These are phyloP conservation scores for Beauveria sp. DNA, from an alignment of 2,329 filamentous ascomycete genomes.

Conservation along the genomic window DNA sequence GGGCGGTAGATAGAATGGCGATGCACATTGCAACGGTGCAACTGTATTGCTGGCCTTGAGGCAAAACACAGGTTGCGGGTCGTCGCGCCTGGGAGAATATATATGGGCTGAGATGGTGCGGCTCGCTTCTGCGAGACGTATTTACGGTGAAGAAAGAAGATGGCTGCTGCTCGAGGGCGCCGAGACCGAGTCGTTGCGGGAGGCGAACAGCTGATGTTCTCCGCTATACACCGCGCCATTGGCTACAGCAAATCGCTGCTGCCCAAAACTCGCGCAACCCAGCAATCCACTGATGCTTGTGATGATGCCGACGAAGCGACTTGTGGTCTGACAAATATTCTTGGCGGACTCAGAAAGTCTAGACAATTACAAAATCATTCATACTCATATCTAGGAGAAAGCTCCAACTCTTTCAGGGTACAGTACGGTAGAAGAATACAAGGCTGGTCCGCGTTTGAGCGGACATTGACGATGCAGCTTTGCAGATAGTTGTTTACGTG, in stretches of 20 bases:
- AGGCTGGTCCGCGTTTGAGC: not conserved
- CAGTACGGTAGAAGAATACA: not conserved
- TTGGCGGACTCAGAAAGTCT: not conserved
- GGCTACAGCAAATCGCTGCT: not conserved
- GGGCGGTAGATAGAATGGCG: constrained; percentile 65
- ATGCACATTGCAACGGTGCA: constrained; percentile 71
- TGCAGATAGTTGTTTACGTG: not conserved
- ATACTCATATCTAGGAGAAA: too few species aligned
- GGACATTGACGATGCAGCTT: not conserved
- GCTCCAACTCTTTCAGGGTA: not conserved
- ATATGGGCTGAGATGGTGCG: not conserved
- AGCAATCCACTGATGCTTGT: not conserved
- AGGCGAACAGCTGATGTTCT: constrained; percentile 2
- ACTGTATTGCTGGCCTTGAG: constrained; percentile 36
- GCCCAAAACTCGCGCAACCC: constrained; percentile 6
- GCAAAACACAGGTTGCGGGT: not conserved
- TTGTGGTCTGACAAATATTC: too few species aligned
- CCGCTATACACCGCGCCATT: constrained; percentile 4
- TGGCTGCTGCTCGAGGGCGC: not conserved
- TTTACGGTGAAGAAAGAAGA: not conserved
- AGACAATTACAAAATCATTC: not conserved
- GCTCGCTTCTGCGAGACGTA: not conserved
- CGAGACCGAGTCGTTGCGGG: not conserved
- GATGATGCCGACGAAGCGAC: not conserved
- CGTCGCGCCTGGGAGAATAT: not conserved